These are phyloP conservation scores for Cydonia oblonga DNA, from an alignment of 331 rosid species.

Conservation along the genomic window DNA sequence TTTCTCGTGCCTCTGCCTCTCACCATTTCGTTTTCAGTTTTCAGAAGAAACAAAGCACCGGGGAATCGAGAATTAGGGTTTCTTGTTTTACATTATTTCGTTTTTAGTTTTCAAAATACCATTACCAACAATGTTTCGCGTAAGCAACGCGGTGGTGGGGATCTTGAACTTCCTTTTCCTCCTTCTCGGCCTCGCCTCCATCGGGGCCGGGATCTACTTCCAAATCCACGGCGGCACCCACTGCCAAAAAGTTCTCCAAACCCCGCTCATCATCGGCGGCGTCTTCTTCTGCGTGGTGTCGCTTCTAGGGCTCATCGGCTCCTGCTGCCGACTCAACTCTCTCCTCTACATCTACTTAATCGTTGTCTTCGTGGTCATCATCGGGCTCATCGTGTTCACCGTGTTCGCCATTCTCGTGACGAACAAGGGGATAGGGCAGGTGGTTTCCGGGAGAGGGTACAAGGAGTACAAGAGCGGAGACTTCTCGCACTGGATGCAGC, in stretches of 20 bases:
- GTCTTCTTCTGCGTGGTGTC: constrained; percentile 35
- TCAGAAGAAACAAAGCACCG: not conserved
- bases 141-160: constrained; percentile 64
- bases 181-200: constrained; percentile 33
- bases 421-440: constrained; percentile 42
- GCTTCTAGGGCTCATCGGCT: constrained; percentile 44
- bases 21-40: not conserved
- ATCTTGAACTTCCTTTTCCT: constrained; percentile 44
- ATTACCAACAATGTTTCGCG: constrained; percentile 32
- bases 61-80: too few species aligned
- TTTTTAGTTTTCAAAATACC: not conserved
- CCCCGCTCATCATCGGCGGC: constrained; percentile 51
- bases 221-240: constrained; percentile 31
- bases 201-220: constrained; percentile 29
- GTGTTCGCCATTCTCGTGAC: constrained; percentile 54
- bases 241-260: constrained; percentile 55
- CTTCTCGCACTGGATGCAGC: constrained; percentile 69
- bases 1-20: not conserved
- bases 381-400: constrained; percentile 48
- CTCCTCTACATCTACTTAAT: constrained; percentile 46
- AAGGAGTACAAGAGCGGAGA: constrained; percentile 47
- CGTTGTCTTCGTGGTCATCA: constrained; percentile 36
- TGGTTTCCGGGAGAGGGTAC: constrained; percentile 41
- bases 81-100: not conserved
- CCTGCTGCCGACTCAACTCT: constrained; percentile 32